Evolutionary conservation across 176 grass and related monocot genomes (phyloP), one percentile per base, ranked within the genome.

Genomic region (Panicum miliaceum): DNA sequence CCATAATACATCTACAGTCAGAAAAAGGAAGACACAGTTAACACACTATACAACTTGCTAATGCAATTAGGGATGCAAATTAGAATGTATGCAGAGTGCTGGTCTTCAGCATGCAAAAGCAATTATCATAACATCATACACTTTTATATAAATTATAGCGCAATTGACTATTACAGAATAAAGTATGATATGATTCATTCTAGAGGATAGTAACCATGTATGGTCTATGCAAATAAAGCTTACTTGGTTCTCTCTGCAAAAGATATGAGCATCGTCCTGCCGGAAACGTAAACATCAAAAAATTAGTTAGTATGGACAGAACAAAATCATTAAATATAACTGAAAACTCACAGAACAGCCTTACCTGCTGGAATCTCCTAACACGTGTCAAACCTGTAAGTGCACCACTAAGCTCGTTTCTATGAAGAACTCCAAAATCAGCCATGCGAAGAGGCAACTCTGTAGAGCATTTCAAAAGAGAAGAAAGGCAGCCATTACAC

Each of bases 351-450:
- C 12, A 37, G 62, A 42, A 68, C 46, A 85, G 29, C 46, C 53
- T 92, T 94, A 96, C 96, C 86, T 99, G 96, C 73, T 99, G 93
- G 78, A 99, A 99, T 89, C 96, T 96, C 91, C 96, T 94, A 72
- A 99, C 96, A 82, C 96, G 96, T 66, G 96, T 99, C 81, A 99
- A 92, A 78, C 96, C 96, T 79, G 91, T 94, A 82, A 99, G 96
- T 77, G 96, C 96, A 47, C 96, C 96, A 84, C 96, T 99, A 74
- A 96, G 90, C 56, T 99, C 96, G 8, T 99, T 99, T 66, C 96
- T 90, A 42, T 99, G 96, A 63, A 99, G 89, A 74, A 96, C 96
- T 35, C 96, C 96, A 94, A 99, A 99, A 92, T 99, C 96, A 73
- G 96, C 93, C 78, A 95, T 77, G 6, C 96, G 93, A 61, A 99